A percentile compares a stretch with the other conserved stretches of the same genome.
These are phyloP conservation scores for Xylaria castorea DNA, from an alignment of 495 filamentous ascomycete genomes.

Conservation along the genomic window DNA sequence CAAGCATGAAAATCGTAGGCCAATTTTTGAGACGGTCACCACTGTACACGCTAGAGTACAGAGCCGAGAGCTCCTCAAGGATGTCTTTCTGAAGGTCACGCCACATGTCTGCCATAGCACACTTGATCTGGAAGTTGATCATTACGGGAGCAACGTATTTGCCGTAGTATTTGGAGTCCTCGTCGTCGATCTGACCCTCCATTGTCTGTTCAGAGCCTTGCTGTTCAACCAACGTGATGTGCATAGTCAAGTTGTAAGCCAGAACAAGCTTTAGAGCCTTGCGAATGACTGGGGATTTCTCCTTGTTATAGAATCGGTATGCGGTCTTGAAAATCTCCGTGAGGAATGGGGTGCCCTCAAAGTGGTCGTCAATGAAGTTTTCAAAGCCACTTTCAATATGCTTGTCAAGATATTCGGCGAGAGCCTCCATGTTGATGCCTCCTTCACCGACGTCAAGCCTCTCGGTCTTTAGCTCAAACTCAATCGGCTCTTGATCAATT, in stretches of 20 bases:
- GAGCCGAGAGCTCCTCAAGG: conserved; percentile 83
- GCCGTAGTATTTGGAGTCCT: conserved; percentile 79
- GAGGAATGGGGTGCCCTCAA: conserved; percentile 90
- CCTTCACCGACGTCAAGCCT: conserved; percentile 83
- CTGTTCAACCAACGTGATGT: conserved; percentile 91
- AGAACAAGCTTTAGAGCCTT: conserved; percentile 91
- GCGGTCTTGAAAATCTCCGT: conserved; percentile 94
- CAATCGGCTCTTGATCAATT: conserved; percentile 67
- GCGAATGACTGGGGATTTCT: conserved; percentile 81
- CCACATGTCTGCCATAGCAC: conserved; percentile 93
- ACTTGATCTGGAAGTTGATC: conserved; percentile 99
- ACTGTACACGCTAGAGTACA: conserved; percentile 93
- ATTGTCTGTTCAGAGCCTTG: conserved; percentile 78
- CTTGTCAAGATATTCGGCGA: conserved; percentile 89
- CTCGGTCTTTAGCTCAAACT: conserved; percentile 84
- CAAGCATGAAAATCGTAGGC: conserved; percentile 96
- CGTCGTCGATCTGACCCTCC: conserved; percentile 79
- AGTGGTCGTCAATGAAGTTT: conserved; percentile 90
- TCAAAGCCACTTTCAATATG: conserved; percentile 90
- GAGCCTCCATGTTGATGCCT: conserved; percentile 74
- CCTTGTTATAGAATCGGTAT: conserved; percentile 84
- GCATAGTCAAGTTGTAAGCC: conserved; percentile 89
- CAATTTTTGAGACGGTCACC: conserved; percentile 95
- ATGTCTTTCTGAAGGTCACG: conserved; percentile 93
- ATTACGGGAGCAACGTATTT: conserved; percentile 91